A percentile compares a stretch with the other conserved stretches of the same genome.
Conservation (phyloP, 164 flowering plant genomes). For the Berberis thunbergii region DNA sequence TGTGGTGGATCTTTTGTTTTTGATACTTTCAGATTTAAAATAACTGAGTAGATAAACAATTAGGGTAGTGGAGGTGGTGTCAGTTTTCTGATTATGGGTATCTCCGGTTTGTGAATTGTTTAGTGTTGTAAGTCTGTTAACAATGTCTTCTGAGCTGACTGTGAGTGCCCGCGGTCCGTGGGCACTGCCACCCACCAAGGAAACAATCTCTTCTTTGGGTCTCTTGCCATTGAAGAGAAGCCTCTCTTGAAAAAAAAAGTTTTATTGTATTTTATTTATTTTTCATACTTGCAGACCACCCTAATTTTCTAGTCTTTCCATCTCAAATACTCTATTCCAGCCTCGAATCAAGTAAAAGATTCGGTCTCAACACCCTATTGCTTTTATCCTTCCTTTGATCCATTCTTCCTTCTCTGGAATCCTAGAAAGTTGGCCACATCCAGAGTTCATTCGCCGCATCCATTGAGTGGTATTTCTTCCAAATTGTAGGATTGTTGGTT, state of each 20-base stretch:
- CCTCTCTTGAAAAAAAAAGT: conserved; percentile 20
- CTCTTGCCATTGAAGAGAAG: conserved; percentile 32
- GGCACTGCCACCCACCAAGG: conserved; percentile 71
- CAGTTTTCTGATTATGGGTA: conserved; percentile 54
- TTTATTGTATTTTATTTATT: too few relatives aligned
- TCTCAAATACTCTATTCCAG: conserved; percentile 20
- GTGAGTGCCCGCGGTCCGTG: conserved; percentile 52
- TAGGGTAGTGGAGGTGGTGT: conserved; percentile 48
- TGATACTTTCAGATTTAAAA: too few relatives aligned
- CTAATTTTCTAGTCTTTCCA: conserved; percentile 22
- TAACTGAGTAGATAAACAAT: conserved; percentile 22
- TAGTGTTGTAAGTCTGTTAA: conserved; percentile 43
- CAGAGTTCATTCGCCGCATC: conserved; percentile 32
- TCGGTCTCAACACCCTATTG: conserved; percentile 25
- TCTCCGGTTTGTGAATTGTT: conserved; percentile 35
- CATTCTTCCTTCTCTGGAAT: conserved; percentile 28
- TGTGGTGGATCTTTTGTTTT: not conserved
- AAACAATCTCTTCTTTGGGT: conserved; percentile 40
- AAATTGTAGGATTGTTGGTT: conserved; percentile 8
- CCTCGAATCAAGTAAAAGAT: conserved; percentile 46
- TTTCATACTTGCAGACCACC: conserved; percentile 9
- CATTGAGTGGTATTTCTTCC: conserved; percentile 14
- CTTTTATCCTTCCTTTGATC: conserved; percentile 24
- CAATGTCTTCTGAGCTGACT: conserved; percentile 68
- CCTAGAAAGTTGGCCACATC: conserved; percentile 24